Conservation (phyloP, 352 stramenopile species). For the Porosira glacialis region DNA sequence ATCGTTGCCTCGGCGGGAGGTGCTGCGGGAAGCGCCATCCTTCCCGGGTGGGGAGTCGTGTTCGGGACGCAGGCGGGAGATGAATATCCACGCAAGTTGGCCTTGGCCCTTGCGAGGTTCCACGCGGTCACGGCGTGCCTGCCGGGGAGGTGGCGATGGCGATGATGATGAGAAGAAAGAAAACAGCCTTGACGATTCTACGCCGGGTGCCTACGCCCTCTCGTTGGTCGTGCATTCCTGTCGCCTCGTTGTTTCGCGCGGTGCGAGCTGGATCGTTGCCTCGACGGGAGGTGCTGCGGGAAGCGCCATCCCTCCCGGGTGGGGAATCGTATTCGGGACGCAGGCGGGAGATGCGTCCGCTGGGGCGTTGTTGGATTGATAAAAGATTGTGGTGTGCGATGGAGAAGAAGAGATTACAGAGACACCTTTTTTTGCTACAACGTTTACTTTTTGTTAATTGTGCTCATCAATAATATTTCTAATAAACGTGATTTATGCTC, state of each 20-base stretch:
- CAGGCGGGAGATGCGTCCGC: slow-evolving; percentile 31
- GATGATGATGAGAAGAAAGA: slow-evolving; percentile 8
- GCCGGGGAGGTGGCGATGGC: too few species aligned
- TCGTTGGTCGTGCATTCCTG: slow-evolving; percentile 35
- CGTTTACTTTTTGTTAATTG: too few species aligned
- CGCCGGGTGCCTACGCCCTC: slow-evolving; percentile 43
- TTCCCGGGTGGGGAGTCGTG: slow-evolving; percentile 45
- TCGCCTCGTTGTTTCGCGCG: slow-evolving; percentile 25
- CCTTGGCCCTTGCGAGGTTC: too few species aligned
- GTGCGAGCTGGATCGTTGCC: slow-evolving; percentile 33
- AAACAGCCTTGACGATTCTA: slow-evolving; percentile 23
- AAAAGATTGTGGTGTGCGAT: too few species aligned
- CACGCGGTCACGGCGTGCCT: too few species aligned
- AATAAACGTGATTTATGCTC: too few species aligned
- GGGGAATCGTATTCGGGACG: slow-evolving; percentile 43
- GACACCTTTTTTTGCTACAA: too few species aligned
- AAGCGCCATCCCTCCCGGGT: slow-evolving; percentile 38
- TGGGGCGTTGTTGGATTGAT: slow-evolving; percentile 30
- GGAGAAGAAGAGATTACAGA: too few species aligned
- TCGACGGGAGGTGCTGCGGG: slow-evolving; percentile 35
- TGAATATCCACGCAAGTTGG: too few species aligned
- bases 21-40: slow-evolving; percentile 29
- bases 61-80: slow-evolving; percentile 39
- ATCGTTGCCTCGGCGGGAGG: slow-evolving; percentile 32
- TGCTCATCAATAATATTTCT: too few species aligned